These are phyloP conservation scores for Acmispon strigosus DNA, from an alignment of 306 rosid genomes.

Conservation along the genomic window DNA sequence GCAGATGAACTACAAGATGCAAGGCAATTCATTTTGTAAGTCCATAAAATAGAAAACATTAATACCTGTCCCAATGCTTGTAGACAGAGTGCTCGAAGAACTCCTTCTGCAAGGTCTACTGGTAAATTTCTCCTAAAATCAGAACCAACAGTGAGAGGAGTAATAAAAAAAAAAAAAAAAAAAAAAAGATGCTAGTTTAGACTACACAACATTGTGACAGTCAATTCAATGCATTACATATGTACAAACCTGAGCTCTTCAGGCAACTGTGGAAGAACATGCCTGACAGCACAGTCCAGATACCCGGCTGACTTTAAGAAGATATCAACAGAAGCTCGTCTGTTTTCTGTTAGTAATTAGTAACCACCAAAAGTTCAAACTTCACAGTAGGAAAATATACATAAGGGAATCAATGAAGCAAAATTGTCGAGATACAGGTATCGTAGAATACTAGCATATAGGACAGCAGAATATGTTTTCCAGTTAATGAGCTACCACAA, in stretches of 20 bases:
- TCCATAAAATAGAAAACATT: neutral
- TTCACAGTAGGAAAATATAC: slow-evolving; percentile 4
- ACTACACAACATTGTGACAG: neutral
- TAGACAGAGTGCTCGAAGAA: slow-evolving; percentile 89
- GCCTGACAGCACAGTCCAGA: slow-evolving; percentile 94
- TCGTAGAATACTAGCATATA: neutral
- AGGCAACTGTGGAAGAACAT: slow-evolving; percentile 93
- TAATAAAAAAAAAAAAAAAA: neutral
- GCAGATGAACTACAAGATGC: neutral
- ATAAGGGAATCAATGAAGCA: slow-evolving; percentile 23
- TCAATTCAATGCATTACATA: slow-evolving; percentile 6
- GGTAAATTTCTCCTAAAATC: slow-evolving; percentile 84
- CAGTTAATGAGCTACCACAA: slow-evolving; percentile 4
- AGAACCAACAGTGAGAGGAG: slow-evolving; percentile 24
- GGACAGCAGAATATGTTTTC: slow-evolving; percentile 5
- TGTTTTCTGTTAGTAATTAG: slow-evolving; percentile 58
- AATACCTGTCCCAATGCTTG: slow-evolving; percentile 94
- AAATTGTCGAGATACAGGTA: neutral
- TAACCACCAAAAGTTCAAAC: slow-evolving; percentile 37
- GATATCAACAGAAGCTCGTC: slow-evolving; percentile 88
- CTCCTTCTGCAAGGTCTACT: slow-evolving; percentile 90
- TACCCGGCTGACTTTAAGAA: slow-evolving; percentile 93
- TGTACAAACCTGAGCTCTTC: slow-evolving; percentile 68
- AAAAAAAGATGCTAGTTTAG: too few species aligned
- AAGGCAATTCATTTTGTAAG: neutral